Evolutionary conservation across 306 rosid genomes (phyloP).

Genomic region (Trichosanthes cucumerina): DNA sequence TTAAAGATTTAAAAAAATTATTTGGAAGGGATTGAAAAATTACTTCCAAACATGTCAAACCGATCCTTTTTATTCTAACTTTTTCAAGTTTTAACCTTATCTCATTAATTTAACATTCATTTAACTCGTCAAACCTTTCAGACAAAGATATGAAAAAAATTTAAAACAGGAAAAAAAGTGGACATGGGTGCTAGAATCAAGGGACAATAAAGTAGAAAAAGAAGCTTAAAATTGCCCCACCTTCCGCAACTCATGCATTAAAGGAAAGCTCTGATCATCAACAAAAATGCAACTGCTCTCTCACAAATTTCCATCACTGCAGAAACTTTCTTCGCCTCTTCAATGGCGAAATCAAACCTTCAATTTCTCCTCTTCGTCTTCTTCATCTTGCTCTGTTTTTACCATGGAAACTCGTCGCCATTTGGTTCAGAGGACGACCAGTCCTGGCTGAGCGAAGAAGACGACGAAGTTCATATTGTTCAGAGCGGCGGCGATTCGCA

Average conservation of each 20-base stretch:
- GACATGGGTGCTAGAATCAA: not conserved
- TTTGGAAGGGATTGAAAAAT: too few species aligned
- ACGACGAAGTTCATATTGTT: constrained; percentile 49
- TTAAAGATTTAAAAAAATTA: too few species aligned
- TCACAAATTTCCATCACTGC: constrained; percentile 17
- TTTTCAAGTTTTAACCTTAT: not conserved
- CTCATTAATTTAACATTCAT: not conserved
- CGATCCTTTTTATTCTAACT: too few species aligned
- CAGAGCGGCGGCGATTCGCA: constrained; percentile 33
- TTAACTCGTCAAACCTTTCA: not conserved
- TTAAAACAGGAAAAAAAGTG: too few species aligned
- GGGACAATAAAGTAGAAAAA: constrained; percentile 1
- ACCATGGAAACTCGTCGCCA: constrained; percentile 27
- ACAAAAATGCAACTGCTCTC: constrained; percentile 5
- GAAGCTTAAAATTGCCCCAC: constrained; percentile 5
- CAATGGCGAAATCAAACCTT: constrained; percentile 47
- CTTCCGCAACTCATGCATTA: constrained; percentile 69
- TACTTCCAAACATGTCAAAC: too few species aligned
- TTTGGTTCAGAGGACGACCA: constrained; percentile 32
- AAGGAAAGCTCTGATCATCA: constrained; percentile 21
- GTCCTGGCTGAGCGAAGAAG: constrained; percentile 39
- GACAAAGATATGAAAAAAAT: not conserved
- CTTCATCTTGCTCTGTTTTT: constrained; percentile 30
- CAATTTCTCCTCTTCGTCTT: constrained; percentile 16
- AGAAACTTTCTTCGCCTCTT: constrained; percentile 14